Percentiles rank a stretch among this genome's conserved stretches.
These are phyloP conservation scores for Leishmania braziliensis DNA, from an alignment of 208 protist species.

Conservation along the genomic window DNA sequence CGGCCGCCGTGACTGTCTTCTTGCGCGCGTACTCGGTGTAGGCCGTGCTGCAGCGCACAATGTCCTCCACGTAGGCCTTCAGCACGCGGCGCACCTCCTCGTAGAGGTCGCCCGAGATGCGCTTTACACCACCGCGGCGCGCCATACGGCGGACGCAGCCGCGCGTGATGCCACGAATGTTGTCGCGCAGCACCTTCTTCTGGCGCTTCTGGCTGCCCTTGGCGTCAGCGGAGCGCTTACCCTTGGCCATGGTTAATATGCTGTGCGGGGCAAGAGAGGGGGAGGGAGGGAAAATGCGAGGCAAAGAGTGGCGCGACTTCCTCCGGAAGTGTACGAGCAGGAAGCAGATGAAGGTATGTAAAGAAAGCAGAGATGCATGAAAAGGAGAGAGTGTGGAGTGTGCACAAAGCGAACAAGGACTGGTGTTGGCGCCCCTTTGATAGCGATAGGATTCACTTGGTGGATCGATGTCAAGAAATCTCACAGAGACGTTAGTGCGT, in stretches of 20 bases:
- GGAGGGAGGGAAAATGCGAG: too few relatives aligned
- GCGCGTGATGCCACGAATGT: slow-evolving; percentile 84
- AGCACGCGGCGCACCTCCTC: slow-evolving; percentile 77
- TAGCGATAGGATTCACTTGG: neutral
- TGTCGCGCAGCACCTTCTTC: slow-evolving; percentile 88
- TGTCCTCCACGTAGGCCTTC: slow-evolving; percentile 81
- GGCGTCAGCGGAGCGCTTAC: slow-evolving; percentile 71
- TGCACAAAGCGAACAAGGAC: neutral
- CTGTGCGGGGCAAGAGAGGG: too few relatives aligned
- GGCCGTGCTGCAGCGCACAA: slow-evolving; percentile 78
- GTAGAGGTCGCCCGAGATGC: slow-evolving; percentile 79
- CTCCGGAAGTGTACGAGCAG: neutral
- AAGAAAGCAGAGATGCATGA: neutral
- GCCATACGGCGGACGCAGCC: slow-evolving; percentile 90
- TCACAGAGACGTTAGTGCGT: neutral
- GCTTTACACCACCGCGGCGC: slow-evolving; percentile 92
- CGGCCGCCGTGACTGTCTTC: slow-evolving; percentile 84
- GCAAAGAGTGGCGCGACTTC: too few relatives aligned
- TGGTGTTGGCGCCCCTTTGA: neutral
- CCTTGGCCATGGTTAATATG: slow-evolving; percentile 55
- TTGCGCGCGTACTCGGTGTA: slow-evolving; percentile 86
- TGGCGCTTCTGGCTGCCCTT: slow-evolving; percentile 81
- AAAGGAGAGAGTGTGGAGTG: neutral
- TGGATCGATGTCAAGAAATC: neutral
- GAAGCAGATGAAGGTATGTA: neutral